Evolutionary conservation across 257 asterid genomes (phyloP).

Genomic region (Ballota nigra): DNA sequence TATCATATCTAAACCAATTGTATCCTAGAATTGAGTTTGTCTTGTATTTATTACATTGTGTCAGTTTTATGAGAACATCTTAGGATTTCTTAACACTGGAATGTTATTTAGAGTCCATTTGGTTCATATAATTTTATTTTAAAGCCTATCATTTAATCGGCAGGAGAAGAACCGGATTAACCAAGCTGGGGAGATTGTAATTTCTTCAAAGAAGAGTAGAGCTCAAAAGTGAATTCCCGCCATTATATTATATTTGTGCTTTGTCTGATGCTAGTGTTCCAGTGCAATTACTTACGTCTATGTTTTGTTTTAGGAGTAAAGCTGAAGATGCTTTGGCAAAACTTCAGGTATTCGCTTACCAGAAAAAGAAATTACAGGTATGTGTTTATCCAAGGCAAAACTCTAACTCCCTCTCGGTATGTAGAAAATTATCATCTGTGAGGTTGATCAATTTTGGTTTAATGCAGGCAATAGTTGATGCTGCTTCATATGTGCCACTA

Average conservation of each 20-base stretch:
- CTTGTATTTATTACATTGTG: background rate
- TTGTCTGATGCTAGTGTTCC: background rate
- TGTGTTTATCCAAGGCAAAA: background rate
- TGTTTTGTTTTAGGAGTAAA: background rate
- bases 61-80: background rate
- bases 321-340: background rate
- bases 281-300: background rate
- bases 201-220: constrained; percentile 84
- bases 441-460: constrained; percentile 18
- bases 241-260: background rate
- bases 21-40: background rate
- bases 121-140: background rate
- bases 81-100: background rate
- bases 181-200: constrained; percentile 86
- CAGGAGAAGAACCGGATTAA: constrained; percentile 93
- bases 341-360: background rate
- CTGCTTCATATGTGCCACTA: constrained; percentile 88
- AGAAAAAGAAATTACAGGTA: background rate
- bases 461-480: constrained; percentile 84
- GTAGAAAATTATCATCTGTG: background rate
- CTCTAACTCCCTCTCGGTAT: background rate
- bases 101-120: background rate
- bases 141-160: constrained; percentile 1
- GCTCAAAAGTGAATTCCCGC: constrained; percentile 57
- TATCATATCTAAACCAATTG: background rate